Conservation (phyloP, 805 yeast species). For the Metahyphopichia silvanorum region DNA sequence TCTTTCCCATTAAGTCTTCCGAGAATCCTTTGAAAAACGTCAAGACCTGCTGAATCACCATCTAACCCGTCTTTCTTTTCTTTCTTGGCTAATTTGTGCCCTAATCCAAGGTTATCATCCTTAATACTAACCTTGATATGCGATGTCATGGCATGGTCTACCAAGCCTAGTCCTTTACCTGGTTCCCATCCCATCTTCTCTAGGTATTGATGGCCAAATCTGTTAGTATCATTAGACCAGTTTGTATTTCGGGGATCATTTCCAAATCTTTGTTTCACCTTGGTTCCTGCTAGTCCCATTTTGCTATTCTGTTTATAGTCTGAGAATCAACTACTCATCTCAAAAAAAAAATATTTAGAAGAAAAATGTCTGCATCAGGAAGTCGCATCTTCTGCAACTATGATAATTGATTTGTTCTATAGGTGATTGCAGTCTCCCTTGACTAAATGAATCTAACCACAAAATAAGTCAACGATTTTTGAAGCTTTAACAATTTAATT, state of each 20-base stretch:
- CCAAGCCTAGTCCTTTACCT: conserved; percentile 82
- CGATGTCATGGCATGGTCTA: conserved; percentile 61
- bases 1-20: conserved; percentile 89
- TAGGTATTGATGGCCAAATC: conserved; percentile 88
- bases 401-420: neutral
- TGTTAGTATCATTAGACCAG: conserved; percentile 82
- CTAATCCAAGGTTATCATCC: conserved; percentile 82
- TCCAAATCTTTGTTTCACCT: conserved; percentile 81
- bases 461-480: neutral
- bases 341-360: conserved; percentile 2
- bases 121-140: conserved; percentile 83
- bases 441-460: neutral
- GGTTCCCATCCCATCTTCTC: conserved; percentile 88
- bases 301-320: neutral
- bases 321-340: neutral
- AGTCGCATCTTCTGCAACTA: no score
- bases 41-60: conserved; percentile 87
- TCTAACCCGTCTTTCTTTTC: conserved; percentile 66
- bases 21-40: conserved; percentile 85
- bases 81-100: conserved; percentile 68
- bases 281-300: conserved; percentile 84
- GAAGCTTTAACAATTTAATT: no score
- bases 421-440: neutral
- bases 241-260: conserved; percentile 89
- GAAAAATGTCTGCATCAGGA: no score